phyloP scores from a whole-genome alignment of 176 grass and related monocot species.

The Areca catechu region DNA sequence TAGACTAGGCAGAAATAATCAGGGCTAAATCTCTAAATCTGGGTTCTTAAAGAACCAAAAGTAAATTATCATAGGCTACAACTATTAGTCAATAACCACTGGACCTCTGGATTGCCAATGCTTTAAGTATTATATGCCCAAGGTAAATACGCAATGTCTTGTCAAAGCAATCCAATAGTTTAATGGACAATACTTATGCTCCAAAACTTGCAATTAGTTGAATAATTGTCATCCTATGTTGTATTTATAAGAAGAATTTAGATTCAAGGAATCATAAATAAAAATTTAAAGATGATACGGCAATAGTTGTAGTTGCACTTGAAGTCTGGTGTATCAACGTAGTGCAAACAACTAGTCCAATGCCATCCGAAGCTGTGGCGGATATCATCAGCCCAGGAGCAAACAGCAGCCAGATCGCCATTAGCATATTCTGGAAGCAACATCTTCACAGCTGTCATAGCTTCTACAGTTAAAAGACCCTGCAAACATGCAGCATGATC shows the following conservation, averaged over 20 bases:
- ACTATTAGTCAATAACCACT: too few species aligned
- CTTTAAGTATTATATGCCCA: not conserved
- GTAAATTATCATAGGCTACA: too few species aligned
- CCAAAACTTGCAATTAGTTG: too few species aligned
- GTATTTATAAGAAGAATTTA: too few species aligned
- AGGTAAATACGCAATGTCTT: not conserved
- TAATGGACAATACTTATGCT: too few species aligned
- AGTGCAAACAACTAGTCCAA: constrained; percentile 12
- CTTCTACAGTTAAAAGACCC: constrained; percentile 7
- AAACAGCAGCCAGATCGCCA: constrained; percentile 8
- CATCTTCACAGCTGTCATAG: not conserved
- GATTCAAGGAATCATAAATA: not conserved
- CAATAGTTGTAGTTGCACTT: constrained; percentile 13
- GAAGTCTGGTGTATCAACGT: constrained; percentile 15
- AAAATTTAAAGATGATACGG: constrained; percentile 1
- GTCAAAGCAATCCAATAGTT: too few species aligned
- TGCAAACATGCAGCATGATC: not conserved
- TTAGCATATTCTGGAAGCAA: constrained; percentile 9
- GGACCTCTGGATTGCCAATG: too few species aligned
- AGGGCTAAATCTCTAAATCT: too few species aligned
- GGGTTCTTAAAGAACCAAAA: too few species aligned
- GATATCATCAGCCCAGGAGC: constrained; percentile 11
- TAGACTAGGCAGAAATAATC: too few species aligned
- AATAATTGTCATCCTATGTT: too few species aligned
- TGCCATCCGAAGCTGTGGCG: not conserved